These are phyloP conservation scores for Bjerkandera adusta DNA, from an alignment of 1,284 basidiomycete genomes.

Conservation along the genomic window DNA sequence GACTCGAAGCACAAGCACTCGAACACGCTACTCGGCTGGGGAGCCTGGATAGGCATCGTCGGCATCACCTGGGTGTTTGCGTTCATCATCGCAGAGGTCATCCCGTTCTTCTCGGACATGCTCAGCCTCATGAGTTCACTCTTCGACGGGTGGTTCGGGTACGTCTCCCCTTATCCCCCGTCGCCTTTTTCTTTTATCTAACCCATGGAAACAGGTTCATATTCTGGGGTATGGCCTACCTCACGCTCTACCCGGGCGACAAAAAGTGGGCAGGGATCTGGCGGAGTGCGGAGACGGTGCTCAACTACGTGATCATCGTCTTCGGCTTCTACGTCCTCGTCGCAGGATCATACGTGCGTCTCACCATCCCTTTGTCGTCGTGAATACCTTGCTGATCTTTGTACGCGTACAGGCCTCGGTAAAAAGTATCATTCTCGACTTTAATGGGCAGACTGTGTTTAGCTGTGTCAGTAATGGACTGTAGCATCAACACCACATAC, in stretches of 20 bases:
- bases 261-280: constrained; percentile 34
- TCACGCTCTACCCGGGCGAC: constrained; percentile 37
- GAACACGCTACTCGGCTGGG: constrained; percentile 61
- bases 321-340: constrained; percentile 39
- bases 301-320: constrained; percentile 40
- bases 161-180: constrained; percentile 12
- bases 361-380: neutral
- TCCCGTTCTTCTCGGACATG: constrained; percentile 49
- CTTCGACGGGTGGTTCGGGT: constrained; percentile 34
- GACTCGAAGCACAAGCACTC: constrained; percentile 47
- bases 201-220: constrained; percentile 30
- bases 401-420: constrained; percentile 16
- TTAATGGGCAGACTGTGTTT: constrained; percentile 18
- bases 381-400: neutral
- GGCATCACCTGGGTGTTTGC: constrained; percentile 54
- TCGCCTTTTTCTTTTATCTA: neutral
- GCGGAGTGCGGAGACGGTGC: constrained; percentile 35
- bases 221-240: constrained; percentile 47
- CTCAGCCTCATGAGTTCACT: constrained; percentile 44
- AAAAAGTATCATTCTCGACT: constrained; percentile 22
- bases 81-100: constrained; percentile 56
- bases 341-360: constrained; percentile 41
- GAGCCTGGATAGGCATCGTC: constrained; percentile 54
- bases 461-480: constrained; percentile 20
- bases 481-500: too few species aligned